Evolutionary conservation across 2,329 filamentous ascomycete species (phyloP), one percentile per base, ranked within the genome.

Genomic region (Zymoseptoria ardabiliae): DNA sequence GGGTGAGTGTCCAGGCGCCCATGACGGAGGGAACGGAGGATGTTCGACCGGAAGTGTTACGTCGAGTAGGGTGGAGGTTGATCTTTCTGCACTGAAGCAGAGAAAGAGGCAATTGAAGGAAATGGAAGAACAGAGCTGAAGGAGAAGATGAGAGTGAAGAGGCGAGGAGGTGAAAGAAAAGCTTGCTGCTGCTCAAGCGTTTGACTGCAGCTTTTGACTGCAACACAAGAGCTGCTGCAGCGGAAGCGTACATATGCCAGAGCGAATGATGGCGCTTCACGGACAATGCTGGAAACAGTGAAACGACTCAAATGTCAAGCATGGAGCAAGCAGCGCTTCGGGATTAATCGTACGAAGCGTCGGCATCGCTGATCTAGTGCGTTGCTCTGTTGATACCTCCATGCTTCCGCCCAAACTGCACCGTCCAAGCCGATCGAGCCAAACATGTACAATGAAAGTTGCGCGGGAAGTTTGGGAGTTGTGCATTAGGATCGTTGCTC

Each of bases 1-100:
- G 50, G 2, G 35, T 57, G n/a, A 57, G 50, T 41, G 56, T 50
- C 56, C 51, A 53, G 51, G 51, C 51, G 51, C 51, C 51, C 51
- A 53, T 53, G 22, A 9, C 30, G 51, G n/a, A 9, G 13, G 13
- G 22, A 17, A 25, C 13, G 17, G 50, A 53, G 2, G 50, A 2
- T 13, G 2, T 20, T 9, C 6, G 50, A 7, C 23, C 8, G 4
- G 4, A 25, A 25, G 23, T 25, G 23, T 3, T 25, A 7, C 23
- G 13, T 45, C 17, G 17, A 45, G 35, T 45, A 13, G n/a, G 35
- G 13, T n/a, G 35, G 17, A n/a, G 17, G 7, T 6, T n/a, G 35
- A 45, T n/a, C 35, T 2, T 6, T 5, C 0, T 4, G 17, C 7
- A 45, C 35, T n/a, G 35, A n/a, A 45, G 2, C 11, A 45, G 3